These are phyloP conservation scores for Xylariaceae sp. DNA, from an alignment of 2,329 filamentous ascomycete genomes.

Conservation along the genomic window DNA sequence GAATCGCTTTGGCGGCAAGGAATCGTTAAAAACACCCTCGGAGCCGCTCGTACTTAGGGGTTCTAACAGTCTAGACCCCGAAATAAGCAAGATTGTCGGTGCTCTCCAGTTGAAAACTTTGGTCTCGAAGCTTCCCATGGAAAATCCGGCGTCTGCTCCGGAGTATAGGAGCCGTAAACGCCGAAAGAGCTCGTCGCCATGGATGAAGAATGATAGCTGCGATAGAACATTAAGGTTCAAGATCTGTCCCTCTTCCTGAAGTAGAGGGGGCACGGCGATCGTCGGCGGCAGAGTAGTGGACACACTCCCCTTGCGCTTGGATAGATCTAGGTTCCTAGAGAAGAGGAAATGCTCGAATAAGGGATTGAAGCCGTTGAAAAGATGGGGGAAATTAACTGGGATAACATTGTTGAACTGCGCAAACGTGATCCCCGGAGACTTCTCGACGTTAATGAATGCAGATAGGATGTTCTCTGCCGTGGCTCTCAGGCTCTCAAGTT, in stretches of 20 bases:
- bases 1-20: conserved; percentile 60
- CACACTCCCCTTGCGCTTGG: conserved; percentile 40
- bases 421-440: conserved; percentile 58
- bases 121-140: conserved; percentile 71
- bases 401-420: conserved; percentile 57
- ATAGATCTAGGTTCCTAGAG: conserved; percentile 65
- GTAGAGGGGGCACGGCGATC: conserved; percentile 35
- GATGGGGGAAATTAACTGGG: conserved; percentile 56
- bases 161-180: conserved; percentile 65
- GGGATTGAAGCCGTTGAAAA: conserved; percentile 64
- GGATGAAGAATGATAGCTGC: conserved; percentile 71
- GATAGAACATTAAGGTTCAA: conserved; percentile 60
- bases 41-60: conserved; percentile 41
- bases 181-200: conserved; percentile 59
- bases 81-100: conserved; percentile 67
- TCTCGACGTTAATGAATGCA: conserved; percentile 62
- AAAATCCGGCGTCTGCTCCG: conserved; percentile 67
- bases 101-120: conserved; percentile 75
- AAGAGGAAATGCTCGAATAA: conserved; percentile 75
- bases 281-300: conserved; percentile 9
- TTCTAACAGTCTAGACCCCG: conserved; percentile 56
- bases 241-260: conserved; percentile 54
- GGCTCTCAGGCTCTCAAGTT: conserved; percentile 54
- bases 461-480: conserved; percentile 63
- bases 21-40: conserved; percentile 54